Evolutionary conservation across 2,329 filamentous ascomycete species (phyloP).

Genomic region (Trichoderma lentiforme): DNA sequence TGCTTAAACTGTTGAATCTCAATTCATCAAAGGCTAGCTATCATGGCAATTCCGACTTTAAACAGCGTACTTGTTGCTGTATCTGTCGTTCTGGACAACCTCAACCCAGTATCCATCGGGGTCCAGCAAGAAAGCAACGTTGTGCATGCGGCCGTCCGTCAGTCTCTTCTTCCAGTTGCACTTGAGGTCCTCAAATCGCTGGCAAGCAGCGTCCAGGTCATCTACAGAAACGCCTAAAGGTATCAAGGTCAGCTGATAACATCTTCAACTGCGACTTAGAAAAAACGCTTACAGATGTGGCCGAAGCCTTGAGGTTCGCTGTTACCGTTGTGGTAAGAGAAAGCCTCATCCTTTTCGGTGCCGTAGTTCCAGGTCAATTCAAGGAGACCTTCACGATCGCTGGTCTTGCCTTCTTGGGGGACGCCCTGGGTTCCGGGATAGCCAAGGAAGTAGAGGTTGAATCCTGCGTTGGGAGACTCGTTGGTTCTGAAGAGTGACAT

Average conservation of each 20-base stretch:
- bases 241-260: constrained; percentile 21
- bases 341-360: constrained; percentile 79
- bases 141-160: constrained; percentile 89
- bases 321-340: constrained; percentile 92
- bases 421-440: constrained; percentile 61
- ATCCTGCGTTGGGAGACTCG: constrained; percentile 67
- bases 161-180: constrained; percentile 94
- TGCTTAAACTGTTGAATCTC: background rate
- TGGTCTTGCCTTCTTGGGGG: constrained; percentile 52
- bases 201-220: constrained; percentile 81
- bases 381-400: constrained; percentile 75
- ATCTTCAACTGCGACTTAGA: too few species aligned
- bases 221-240: constrained; percentile 73
- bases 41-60: background rate
- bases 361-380: constrained; percentile 85
- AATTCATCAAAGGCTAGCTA: background rate
- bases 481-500: constrained; percentile 76
- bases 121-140: constrained; percentile 86
- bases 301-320: constrained; percentile 89
- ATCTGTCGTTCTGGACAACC: constrained; percentile 73
- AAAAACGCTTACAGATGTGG: constrained; percentile 67
- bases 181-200: constrained; percentile 75
- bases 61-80: constrained; percentile 45
- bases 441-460: constrained; percentile 91
- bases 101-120: constrained; percentile 85